Evolutionary conservation across 768 basidiomycete species (phyloP).

Genomic region (Auricularia sp.): DNA sequence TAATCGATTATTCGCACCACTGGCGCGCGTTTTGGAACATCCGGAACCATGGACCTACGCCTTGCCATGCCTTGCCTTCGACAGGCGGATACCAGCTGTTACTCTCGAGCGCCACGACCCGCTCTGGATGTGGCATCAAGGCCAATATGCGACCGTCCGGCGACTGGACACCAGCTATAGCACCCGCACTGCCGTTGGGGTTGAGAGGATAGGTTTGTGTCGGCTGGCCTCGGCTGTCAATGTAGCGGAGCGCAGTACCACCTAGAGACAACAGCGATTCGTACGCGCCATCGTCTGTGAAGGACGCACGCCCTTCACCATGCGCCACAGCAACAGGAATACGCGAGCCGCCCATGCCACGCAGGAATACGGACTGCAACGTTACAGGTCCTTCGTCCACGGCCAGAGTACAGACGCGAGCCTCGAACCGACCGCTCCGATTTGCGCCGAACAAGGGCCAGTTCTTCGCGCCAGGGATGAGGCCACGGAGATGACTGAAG

Average conservation of each 20-base stretch:
- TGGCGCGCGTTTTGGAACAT: conserved; percentile 84
- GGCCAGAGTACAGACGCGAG: conserved; percentile 68
- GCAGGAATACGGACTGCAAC: conserved; percentile 67
- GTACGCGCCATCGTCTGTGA: conserved; percentile 24
- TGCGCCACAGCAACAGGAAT: conserved; percentile 93
- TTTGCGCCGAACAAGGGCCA: conserved; percentile 95
- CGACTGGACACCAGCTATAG: conserved; percentile 83
- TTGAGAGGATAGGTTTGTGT: conserved; percentile 73
- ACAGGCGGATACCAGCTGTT: conserved; percentile 84
- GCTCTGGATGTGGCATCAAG: conserved; percentile 96
- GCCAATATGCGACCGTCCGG: conserved; percentile 83
- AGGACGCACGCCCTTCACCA: conserved; percentile 76
- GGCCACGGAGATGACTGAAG: conserved; percentile 75
- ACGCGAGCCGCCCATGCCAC: conserved; percentile 77
- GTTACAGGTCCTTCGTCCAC: conserved; percentile 51
- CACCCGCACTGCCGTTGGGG: conserved; percentile 76
- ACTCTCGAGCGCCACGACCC: conserved; percentile 66
- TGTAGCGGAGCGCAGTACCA: conserved; percentile 71
- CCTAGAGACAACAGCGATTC: conserved; percentile 33
- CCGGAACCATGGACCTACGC: conserved; percentile 87
- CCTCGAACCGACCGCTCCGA: conserved; percentile 83
- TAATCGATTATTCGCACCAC: conserved; percentile 32
- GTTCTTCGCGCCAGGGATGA: conserved; percentile 74
- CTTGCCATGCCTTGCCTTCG: conserved; percentile 50
- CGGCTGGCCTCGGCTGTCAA: conserved; percentile 56